Base-by-base conservation (phyloP, 805 yeast genomes). In the Candida berthetii region DNA sequence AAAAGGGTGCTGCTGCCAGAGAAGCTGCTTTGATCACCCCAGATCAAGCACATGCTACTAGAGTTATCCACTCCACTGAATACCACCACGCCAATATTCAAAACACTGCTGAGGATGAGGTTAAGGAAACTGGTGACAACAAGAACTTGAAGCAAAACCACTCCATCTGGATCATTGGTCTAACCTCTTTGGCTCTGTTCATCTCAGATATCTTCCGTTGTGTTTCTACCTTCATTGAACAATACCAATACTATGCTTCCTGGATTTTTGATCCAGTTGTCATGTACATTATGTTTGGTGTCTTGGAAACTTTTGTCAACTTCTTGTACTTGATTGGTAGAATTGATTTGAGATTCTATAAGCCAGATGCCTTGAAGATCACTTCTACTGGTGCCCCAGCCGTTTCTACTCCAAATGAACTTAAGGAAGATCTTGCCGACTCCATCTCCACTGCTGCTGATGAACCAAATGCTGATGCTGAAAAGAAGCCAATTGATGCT, bases 281-380 rank as follows among this genome's bases (percentile, higher is more conserved):
- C 22, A 77, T 81, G 78, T 84, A 81, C 58, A 69, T 80, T 25
- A 61, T 76, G 48, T 84, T 85, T 74, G 90, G 90, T 37, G 78
- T 72, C 9, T 66, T 81, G 36, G 93, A 85, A 64, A 67, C 72
- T 0, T 50, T 80, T 20, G 77, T 80, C 43, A 74, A 80, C 49
- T 37, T 76, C 15, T 47, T 79, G 31, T 82, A 77, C 58, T 57
- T 85, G 42, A 50, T 81, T 33, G 78, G 81, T 24, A 74, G 95
- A 61, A 75, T 81, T 37, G 95, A 85, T 58, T 68, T 85, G 54
- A 73, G 93, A 61, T 85, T 84, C 65, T 85, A 85, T 71, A 78
- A 84, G 58, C 90, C 93, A 17, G 91, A 84, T 58, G 60, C 62
- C 28, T 68, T 54, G 14, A 24, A 38, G 46, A 42, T 35, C 17